phyloP scores from a whole-genome alignment of 208 protist species.

The Naegleria fowleri region DNA sequence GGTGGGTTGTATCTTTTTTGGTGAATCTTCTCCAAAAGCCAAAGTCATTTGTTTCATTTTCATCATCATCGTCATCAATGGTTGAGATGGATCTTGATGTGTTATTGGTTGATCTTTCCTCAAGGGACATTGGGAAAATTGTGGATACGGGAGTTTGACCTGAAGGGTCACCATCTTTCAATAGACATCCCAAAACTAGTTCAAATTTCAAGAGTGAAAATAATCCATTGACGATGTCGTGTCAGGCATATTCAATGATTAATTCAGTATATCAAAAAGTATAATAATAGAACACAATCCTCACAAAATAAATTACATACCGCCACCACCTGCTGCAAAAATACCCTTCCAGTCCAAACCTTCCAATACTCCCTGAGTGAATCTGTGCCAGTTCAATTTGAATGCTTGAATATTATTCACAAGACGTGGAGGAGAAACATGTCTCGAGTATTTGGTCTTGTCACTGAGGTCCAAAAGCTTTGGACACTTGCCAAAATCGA shows the following conservation, averaged over 20 bases:
- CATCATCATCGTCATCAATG: not conserved
- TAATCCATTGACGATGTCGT: no score
- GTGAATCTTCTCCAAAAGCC: not conserved
- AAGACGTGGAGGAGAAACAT: not conserved
- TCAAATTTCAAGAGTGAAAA: no score
- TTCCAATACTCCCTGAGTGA: not conserved
- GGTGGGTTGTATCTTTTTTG: not conserved
- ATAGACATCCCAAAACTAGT: not conserved
- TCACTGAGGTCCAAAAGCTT: not conserved
- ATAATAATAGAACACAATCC: no score
- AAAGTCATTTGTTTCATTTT: not conserved
- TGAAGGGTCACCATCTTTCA: not conserved
- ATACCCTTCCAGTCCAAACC: not conserved
- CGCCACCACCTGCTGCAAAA: constrained; percentile 10
- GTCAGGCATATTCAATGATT: no score
- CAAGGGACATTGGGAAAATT: not conserved
- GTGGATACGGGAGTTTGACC: not conserved
- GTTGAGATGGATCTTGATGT: not conserved
- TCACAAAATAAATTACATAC: no score
- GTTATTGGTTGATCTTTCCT: not conserved
- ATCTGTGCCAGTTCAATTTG: not conserved
- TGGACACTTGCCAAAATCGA: not conserved
- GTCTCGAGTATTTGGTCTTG: not conserved
- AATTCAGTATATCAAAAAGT: no score
- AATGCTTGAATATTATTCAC: not conserved